These are phyloP conservation scores for Hypoxylon lienhwacheense DNA, from an alignment of 495 filamentous ascomycete genomes.

Conservation along the genomic window DNA sequence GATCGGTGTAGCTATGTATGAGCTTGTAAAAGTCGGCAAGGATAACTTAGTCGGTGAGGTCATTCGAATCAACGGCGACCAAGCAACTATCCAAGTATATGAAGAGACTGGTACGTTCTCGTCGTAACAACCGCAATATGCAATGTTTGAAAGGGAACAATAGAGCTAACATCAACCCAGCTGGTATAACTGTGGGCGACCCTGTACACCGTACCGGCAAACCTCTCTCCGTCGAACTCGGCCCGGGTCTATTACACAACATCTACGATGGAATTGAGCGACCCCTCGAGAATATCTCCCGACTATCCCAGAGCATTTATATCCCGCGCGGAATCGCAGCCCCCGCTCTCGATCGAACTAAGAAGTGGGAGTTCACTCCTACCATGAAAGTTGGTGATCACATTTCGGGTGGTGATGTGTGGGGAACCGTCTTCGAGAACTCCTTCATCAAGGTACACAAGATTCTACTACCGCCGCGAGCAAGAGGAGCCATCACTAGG, in stretches of 20 bases:
- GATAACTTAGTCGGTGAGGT: slow-evolving; percentile 92
- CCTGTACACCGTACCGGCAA: slow-evolving; percentile 88
- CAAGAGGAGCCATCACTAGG: slow-evolving; percentile 85
- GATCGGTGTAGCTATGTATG: slow-evolving; percentile 99
- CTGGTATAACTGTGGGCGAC: slow-evolving; percentile 94
- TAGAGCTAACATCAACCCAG: slow-evolving; percentile 47
- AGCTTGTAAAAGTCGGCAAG: slow-evolving; percentile 91
- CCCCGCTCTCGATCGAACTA: slow-evolving; percentile 82
- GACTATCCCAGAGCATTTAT: slow-evolving; percentile 81
- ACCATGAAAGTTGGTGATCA: slow-evolving; percentile 91
- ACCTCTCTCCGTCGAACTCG: slow-evolving; percentile 94
- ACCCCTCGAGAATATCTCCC: slow-evolving; percentile 81
- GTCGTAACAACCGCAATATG: not conserved
- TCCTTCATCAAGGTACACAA: slow-evolving; percentile 93
- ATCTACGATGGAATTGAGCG: slow-evolving; percentile 99
- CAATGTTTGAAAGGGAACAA: slow-evolving; percentile 4
- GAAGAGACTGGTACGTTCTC: slow-evolving; percentile 83
- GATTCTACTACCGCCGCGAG: slow-evolving; percentile 90
- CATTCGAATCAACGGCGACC: slow-evolving; percentile 94
- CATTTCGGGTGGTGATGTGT: slow-evolving; percentile 93
- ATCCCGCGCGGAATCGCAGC: slow-evolving; percentile 94
- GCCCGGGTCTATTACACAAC: slow-evolving; percentile 96
- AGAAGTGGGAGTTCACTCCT: slow-evolving; percentile 94
- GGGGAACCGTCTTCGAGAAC: slow-evolving; percentile 94
- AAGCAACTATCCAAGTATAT: slow-evolving; percentile 97